These are phyloP conservation scores for Candida parachauliodes DNA, from an alignment of 805 yeast species.

Conservation along the genomic window DNA sequence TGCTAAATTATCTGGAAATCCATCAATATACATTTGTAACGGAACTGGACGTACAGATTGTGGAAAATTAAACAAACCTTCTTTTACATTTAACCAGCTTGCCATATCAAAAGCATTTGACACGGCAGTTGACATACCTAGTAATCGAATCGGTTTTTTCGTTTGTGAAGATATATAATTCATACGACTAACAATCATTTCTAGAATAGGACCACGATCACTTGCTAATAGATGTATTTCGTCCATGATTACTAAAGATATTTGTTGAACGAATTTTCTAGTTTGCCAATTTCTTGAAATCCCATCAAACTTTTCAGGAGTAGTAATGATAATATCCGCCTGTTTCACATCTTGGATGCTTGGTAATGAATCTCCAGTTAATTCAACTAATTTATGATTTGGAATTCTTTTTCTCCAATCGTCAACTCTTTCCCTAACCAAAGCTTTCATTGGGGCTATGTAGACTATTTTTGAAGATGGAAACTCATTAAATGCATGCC, in stretches of 20 bases:
- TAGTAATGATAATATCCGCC: conserved; percentile 75
- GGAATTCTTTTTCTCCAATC: conserved; percentile 66
- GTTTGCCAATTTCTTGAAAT: conserved; percentile 84
- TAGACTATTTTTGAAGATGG: conserved; percentile 81
- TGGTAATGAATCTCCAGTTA: conserved; percentile 81
- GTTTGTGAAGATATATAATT: conserved; percentile 64
- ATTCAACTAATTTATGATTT: conserved; percentile 59
- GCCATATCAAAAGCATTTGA: conserved; percentile 86
- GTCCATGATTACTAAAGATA: conserved; percentile 78
- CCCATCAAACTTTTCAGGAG: conserved; percentile 87
- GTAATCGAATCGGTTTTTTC: conserved; percentile 55
- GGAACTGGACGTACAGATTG: conserved; percentile 84
- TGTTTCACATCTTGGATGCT: conserved; percentile 61
- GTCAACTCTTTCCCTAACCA: conserved; percentile 78
- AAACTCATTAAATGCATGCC: conserved; percentile 87
- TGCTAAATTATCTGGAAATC: conserved; percentile 77
- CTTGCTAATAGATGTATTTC: conserved; percentile 81
- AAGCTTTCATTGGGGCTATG: conserved; percentile 87
- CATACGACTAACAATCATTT: conserved; percentile 87
- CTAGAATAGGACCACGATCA: conserved; percentile 83
- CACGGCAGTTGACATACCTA: conserved; percentile 84
- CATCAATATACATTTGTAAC: conserved; percentile 81
- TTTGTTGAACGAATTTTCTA: conserved; percentile 68
- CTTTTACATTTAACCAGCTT: conserved; percentile 72
- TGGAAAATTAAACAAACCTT: conserved; percentile 77